Conservation (phyloP, 2,329 filamentous ascomycete genomes). For the Sordariomycetes sp. region DNA sequence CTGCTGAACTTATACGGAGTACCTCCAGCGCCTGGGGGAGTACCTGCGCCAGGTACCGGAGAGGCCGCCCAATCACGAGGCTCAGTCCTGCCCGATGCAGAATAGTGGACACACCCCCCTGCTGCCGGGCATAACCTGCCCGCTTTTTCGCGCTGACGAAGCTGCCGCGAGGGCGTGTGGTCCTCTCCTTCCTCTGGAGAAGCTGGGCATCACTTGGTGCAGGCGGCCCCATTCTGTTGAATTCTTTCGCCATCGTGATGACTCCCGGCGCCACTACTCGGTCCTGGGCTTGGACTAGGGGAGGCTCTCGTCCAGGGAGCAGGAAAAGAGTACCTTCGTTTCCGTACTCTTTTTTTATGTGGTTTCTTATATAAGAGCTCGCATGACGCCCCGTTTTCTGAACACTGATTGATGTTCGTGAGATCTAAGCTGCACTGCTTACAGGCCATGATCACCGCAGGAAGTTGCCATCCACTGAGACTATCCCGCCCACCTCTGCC, state of each 20-base stretch:
- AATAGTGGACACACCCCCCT: background rate
- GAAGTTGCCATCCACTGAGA: background rate
- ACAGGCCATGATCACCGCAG: background rate
- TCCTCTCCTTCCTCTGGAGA: too few relatives aligned
- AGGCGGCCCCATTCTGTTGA: background rate
- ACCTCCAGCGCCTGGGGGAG: background rate
- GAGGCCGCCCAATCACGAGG: background rate
- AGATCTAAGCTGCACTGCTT: background rate
- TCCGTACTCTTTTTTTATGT: background rate
- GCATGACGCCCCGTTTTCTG: background rate
- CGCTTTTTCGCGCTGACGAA: background rate
- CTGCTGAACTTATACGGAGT: background rate
- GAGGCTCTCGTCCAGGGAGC: background rate
- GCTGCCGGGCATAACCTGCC: background rate
- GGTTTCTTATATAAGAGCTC: background rate
- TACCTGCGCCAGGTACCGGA: background rate
- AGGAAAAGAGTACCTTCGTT: background rate
- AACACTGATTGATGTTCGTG: background rate
- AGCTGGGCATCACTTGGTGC: background rate
- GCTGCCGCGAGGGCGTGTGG: background rate
- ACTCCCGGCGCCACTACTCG: background rate
- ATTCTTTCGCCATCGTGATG: slow-evolving; percentile 6
- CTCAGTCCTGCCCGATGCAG: background rate
- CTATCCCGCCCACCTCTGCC: background rate
- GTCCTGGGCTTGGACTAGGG: background rate